Evolutionary conservation across 352 stramenopile species (phyloP).

Genomic region (Pythium chondricola): DNA sequence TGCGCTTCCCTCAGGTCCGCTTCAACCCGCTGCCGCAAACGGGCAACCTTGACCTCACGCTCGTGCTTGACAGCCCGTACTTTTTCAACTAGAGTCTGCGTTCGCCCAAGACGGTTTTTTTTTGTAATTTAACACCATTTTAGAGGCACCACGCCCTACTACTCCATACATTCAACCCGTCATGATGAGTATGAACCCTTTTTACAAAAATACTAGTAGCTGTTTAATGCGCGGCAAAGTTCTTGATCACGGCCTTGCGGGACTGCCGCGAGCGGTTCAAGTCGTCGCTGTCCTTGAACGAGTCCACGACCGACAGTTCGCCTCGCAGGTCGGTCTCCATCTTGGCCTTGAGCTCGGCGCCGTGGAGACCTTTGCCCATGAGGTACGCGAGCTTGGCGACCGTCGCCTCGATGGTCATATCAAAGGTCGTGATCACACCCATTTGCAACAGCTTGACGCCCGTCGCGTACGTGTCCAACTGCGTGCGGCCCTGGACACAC

Average conservation of each 20-base stretch:
- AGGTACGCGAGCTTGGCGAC: constrained; percentile 94
- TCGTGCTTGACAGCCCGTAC: constrained; percentile 95
- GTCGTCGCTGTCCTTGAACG: constrained; percentile 53
- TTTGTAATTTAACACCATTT: constrained; percentile 31
- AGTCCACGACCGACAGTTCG: constrained; percentile 73
- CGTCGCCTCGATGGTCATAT: constrained; percentile 96
- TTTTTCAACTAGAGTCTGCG: constrained; percentile 95
- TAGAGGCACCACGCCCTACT: too few species aligned
- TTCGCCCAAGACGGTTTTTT: neutral
- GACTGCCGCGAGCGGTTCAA: constrained; percentile 54
- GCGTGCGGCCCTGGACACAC: constrained; percentile 90
- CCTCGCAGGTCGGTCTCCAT: constrained; percentile 83
- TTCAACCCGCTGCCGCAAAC: constrained; percentile 93
- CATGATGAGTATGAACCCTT: too few species aligned
- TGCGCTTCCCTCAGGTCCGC: constrained; percentile 92
- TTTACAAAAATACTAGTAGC: too few species aligned
- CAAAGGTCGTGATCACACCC: constrained; percentile 91
- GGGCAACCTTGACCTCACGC: constrained; percentile 92
- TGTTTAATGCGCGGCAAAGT: constrained; percentile 61
- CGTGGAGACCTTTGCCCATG: constrained; percentile 83
- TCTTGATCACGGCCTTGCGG: constrained; percentile 71
- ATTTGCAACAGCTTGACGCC: constrained; percentile 84
- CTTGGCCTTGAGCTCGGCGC: constrained; percentile 59
- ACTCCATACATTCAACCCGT: too few species aligned
- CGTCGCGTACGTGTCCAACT: constrained; percentile 92